These are phyloP conservation scores for Mallotus japonicus DNA, from an alignment of 441 rosid species.

Conservation along the genomic window DNA sequence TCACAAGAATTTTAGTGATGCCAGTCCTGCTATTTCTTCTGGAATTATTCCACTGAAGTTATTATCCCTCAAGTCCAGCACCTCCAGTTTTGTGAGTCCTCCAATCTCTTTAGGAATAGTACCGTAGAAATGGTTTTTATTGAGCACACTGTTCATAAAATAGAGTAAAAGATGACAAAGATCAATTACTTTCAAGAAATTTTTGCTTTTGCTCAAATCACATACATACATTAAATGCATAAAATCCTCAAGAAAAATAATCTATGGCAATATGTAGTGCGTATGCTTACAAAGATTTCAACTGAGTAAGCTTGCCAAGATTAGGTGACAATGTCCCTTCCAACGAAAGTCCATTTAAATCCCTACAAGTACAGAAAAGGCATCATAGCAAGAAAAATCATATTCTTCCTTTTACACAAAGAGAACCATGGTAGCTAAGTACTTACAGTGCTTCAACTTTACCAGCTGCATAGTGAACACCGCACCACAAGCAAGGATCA, in stretches of 20 bases:
- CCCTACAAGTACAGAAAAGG: slow-evolving; percentile 42
- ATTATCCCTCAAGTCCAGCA: slow-evolving; percentile 74
- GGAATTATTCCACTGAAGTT: slow-evolving; percentile 68
- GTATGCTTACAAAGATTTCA: slow-evolving; percentile 74
- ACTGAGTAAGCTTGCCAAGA: slow-evolving; percentile 57
- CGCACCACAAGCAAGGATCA: slow-evolving; percentile 72
- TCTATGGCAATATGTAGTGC: not conserved
- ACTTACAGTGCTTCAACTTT: slow-evolving; percentile 82
- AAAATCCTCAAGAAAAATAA: not conserved
- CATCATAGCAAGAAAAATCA: not conserved
- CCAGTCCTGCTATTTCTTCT: slow-evolving; percentile 38
- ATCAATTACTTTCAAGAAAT: slow-evolving; percentile 8
- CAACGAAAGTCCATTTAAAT: slow-evolving; percentile 58
- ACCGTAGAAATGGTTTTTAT: slow-evolving; percentile 57
- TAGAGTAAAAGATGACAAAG: slow-evolving; percentile 20
- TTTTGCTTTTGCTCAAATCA: not conserved
- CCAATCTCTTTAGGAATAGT: slow-evolving; percentile 68
- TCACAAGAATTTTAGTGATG: slow-evolving; percentile 61
- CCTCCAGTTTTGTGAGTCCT: slow-evolving; percentile 47
- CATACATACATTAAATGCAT: not conserved
- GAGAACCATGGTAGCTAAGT: not conserved
- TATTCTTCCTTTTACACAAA: not conserved
- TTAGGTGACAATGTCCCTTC: slow-evolving; percentile 68
- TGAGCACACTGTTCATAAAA: slow-evolving; percentile 45
- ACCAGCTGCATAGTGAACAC: slow-evolving; percentile 61